Evolutionary conservation across 805 yeast genomes (phyloP).

Genomic region (Dipodascopsis tothii): DNA sequence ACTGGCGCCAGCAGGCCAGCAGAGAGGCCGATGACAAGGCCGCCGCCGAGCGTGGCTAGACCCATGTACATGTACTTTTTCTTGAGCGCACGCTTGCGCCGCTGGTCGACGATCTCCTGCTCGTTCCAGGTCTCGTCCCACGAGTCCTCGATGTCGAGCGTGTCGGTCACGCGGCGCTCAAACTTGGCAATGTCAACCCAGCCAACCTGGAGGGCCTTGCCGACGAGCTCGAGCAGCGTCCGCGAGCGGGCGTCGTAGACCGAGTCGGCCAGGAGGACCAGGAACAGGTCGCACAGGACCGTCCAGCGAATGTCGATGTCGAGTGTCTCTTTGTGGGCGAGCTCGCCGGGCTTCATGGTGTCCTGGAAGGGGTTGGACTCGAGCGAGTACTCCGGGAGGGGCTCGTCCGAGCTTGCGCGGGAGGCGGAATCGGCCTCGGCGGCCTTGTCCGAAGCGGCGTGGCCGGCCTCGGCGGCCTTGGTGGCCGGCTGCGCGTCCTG

Average conservation of each 20-base stretch:
- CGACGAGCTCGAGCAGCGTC: slow-evolving; percentile 64
- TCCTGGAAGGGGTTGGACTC: slow-evolving; percentile 7
- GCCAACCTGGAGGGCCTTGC: slow-evolving; percentile 49
- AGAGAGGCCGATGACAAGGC: slow-evolving; percentile 84
- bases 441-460: neutral
- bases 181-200: slow-evolving; percentile 75
- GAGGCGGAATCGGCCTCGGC: neutral
- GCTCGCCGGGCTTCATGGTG: slow-evolving; percentile 10
- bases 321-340: slow-evolving; percentile 29
- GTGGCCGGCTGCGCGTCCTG: slow-evolving; percentile 1
- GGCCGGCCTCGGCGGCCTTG: slow-evolving; percentile 5
- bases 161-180: slow-evolving; percentile 83
- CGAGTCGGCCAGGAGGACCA: slow-evolving; percentile 72
- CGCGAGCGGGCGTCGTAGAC: slow-evolving; percentile 86
- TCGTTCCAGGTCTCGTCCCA: slow-evolving; percentile 75
- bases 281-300: slow-evolving; percentile 79
- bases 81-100: slow-evolving; percentile 58
- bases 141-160: slow-evolving; percentile 78
- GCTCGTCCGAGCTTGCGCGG: no score
- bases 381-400: slow-evolving; percentile 13
- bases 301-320: slow-evolving; percentile 88
- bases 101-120: slow-evolving; percentile 49
- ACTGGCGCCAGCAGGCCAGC: slow-evolving; percentile 96
- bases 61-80: slow-evolving; percentile 81
- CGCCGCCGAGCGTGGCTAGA: slow-evolving; percentile 92